A percentile compares a stretch with the other conserved stretches of the same genome.
Conservation (phyloP, 768 basidiomycete species). For the Lactarius deliciosus region DNA sequence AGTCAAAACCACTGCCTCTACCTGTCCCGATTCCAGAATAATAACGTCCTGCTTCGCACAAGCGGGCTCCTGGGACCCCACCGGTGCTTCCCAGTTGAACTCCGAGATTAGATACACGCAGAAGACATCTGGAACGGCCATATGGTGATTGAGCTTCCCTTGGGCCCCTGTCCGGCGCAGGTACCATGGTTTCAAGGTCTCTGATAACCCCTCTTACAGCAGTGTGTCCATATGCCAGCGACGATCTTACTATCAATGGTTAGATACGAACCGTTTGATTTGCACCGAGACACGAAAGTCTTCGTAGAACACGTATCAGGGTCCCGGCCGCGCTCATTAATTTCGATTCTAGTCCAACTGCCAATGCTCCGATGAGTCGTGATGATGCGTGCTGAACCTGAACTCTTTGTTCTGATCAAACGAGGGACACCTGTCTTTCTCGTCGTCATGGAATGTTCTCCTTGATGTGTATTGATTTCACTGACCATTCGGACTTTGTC, state of each 20-base stretch:
- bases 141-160: neutral
- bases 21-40: neutral
- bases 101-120: neutral
- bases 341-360: constrained; percentile 3
- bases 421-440: neutral
- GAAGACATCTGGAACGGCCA: neutral
- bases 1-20: neutral
- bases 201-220: neutral
- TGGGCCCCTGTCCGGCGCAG: constrained; percentile 4
- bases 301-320: constrained; percentile 5
- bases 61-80: neutral
- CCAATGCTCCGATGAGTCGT: neutral
- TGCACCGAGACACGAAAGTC: constrained; percentile 1
- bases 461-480: constrained; percentile 1
- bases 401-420: neutral
- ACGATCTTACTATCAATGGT: constrained; percentile 16
- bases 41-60: neutral
- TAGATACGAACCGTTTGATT: constrained; percentile 5
- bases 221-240: neutral
- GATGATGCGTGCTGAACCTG: constrained; percentile 1
- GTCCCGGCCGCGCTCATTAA: constrained; percentile 6
- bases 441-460: constrained; percentile 10
- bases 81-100: constrained; percentile 14
- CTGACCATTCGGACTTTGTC: neutral
- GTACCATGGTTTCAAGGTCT: constrained; percentile 4